A percentile compares a stretch with the other conserved stretches of the same genome.
These are phyloP conservation scores for Cryptosporidium ryanae DNA, from an alignment of 169 alveolate genomes.

Conservation along the genomic window DNA sequence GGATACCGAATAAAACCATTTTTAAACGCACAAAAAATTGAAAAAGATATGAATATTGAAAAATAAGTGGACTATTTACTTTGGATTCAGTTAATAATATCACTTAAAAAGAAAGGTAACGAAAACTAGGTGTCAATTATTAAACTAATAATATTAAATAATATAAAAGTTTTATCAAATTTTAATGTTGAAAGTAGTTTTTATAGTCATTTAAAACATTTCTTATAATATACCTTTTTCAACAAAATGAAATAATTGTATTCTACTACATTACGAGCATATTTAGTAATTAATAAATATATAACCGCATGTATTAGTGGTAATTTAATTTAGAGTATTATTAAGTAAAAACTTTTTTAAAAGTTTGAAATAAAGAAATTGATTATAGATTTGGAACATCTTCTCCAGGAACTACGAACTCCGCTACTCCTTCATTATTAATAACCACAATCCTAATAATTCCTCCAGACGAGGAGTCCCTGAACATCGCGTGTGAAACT, in stretches of 20 bases:
- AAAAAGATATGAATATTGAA: no score
- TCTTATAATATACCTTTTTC: background rate
- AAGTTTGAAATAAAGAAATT: slow-evolving; percentile 3
- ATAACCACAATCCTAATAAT: slow-evolving; percentile 82
- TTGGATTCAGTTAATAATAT: no score
- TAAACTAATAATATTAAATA: slow-evolving; percentile 3
- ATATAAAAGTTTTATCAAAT: background rate
- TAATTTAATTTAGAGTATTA: background rate
- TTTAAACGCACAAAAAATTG: no score
- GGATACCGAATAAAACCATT: no score
- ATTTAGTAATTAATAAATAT: slow-evolving; percentile 3
- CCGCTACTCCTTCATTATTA: slow-evolving; percentile 40
- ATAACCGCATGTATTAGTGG: background rate
- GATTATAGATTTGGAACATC: slow-evolving; percentile 66
- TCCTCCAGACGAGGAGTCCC: slow-evolving; percentile 94
- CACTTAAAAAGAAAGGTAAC: background rate
- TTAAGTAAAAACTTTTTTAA: background rate
- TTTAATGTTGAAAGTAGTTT: background rate
- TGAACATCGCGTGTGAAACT: slow-evolving; percentile 89
- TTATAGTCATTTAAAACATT: background rate
- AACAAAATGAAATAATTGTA: background rate
- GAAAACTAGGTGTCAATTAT: background rate
- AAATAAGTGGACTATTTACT: no score
- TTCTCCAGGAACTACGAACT: slow-evolving; percentile 60
- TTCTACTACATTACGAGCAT: background rate